Conservation (phyloP, 2,329 filamentous ascomycete species). For the Metarhizium anisopliae region DNA sequence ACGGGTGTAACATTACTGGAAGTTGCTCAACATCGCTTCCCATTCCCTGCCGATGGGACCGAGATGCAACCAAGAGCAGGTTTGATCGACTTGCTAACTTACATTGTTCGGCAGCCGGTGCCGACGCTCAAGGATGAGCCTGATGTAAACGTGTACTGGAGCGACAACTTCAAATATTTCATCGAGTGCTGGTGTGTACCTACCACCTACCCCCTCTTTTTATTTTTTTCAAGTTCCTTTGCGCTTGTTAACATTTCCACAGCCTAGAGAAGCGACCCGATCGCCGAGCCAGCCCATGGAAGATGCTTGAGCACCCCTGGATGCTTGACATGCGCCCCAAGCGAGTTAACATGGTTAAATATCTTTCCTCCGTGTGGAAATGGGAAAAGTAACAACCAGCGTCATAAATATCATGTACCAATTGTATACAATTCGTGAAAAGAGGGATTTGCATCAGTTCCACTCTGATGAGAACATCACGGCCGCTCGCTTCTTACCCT, state of each 20-base stretch:
- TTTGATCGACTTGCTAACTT: conserved; percentile 89
- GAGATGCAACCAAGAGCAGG: conserved; percentile 91
- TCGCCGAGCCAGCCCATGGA: conserved; percentile 87
- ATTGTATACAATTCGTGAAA: background rate
- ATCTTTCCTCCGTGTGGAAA: conserved; percentile 91
- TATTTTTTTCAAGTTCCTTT: conserved; percentile 10
- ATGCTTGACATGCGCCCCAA: conserved; percentile 94
- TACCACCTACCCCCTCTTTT: too few species aligned
- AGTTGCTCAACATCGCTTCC: conserved; percentile 97
- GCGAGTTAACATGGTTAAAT: conserved; percentile 95
- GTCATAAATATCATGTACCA: background rate
- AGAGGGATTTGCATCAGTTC: background rate
- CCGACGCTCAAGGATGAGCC: conserved; percentile 94
- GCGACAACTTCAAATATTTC: conserved; percentile 96
- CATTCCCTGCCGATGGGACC: conserved; percentile 92
- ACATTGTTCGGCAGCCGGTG: conserved; percentile 92
- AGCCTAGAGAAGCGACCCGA: conserved; percentile 91
- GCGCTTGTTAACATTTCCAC: background rate
- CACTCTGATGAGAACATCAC: background rate
- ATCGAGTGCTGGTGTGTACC: conserved; percentile 91
- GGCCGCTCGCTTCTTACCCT: background rate
- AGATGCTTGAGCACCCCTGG: conserved; percentile 98
- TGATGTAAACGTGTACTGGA: conserved; percentile 84
- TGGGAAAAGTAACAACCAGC: conserved; percentile 58
- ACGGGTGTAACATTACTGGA: conserved; percentile 95